Evolutionary conservation across 2,329 filamentous ascomycete genomes (phyloP).

Genomic region (Pseudogymnoascus sp.): DNA sequence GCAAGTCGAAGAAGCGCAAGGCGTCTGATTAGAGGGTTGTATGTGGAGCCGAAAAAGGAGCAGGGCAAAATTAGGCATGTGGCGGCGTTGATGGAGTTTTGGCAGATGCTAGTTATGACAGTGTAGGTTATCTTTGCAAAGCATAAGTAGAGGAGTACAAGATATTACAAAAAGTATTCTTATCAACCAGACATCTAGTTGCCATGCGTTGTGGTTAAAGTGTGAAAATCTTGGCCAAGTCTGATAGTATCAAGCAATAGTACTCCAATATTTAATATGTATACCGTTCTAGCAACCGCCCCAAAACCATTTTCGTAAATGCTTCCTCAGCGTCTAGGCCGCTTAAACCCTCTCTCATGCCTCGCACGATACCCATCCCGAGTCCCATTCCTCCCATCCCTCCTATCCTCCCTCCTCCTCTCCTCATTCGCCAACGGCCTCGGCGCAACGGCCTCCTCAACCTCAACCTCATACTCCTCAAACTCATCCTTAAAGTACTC

Average conservation of each 20-base stretch:
- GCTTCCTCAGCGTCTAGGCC: background rate
- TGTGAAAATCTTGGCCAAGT: background rate
- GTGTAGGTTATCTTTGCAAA: background rate
- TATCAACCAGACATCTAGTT: background rate
- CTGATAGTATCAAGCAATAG: background rate
- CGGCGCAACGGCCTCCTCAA: constrained; percentile 47
- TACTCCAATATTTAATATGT: background rate
- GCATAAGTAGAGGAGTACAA: background rate
- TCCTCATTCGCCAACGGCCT: background rate
- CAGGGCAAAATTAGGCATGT: background rate
- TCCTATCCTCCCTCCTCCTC: background rate
- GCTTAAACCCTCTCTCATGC: background rate
- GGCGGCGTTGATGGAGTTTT: constrained; percentile 1
- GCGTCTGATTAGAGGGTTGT: constrained; percentile 11
- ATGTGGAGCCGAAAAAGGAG: background rate
- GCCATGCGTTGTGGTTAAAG: background rate
- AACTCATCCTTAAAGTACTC: constrained; percentile 66
- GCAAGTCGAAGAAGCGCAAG: constrained; percentile 22
- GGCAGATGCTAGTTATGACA: background rate
- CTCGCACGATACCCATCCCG: background rate
- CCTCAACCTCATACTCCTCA: constrained; percentile 69
- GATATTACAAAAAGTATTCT: background rate
- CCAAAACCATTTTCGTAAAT: background rate
- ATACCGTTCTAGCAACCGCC: background rate
- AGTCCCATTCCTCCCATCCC: background rate